Percentiles rank a stretch among this genome's conserved stretches.
Evolutionary conservation across 2,329 filamentous ascomycete species (phyloP).

Genomic region (Neocatenulostroma microsporum): DNA sequence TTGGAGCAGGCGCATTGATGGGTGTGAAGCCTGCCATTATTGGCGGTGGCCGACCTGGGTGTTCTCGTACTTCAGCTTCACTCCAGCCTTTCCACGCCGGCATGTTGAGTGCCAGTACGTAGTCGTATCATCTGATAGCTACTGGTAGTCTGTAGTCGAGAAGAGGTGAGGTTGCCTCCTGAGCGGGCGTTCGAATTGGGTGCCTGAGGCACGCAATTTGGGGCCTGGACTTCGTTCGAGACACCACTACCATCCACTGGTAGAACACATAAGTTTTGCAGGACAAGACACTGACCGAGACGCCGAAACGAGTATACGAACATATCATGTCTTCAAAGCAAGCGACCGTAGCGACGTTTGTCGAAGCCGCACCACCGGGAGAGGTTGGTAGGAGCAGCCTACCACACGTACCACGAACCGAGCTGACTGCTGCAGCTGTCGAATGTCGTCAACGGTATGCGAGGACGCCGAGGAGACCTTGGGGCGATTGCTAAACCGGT

Average conservation of each 20-base stretch:
- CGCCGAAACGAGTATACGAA: too few species aligned
- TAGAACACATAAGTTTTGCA: too few species aligned
- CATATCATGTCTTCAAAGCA: conserved; percentile 27
- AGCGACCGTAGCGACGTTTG: conserved; percentile 59
- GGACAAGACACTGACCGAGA: too few species aligned
- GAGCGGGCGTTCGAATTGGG: too few species aligned
- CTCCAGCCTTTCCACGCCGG: conserved; percentile 6
- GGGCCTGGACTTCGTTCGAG: too few species aligned
- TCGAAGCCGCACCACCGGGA: conserved; percentile 89
- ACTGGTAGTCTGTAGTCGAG: too few species aligned
- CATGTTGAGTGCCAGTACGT: conserved; percentile 2
- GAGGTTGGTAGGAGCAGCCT: conserved; percentile 57
- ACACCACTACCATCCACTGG: too few species aligned
- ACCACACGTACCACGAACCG: conserved; percentile 9
- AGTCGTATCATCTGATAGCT: too few species aligned
- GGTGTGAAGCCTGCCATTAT: conserved; percentile 6
- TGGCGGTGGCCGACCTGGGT: too few species aligned
- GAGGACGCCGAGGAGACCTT: too few species aligned
- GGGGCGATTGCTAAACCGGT: conserved; percentile 3
- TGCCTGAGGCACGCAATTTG: too few species aligned
- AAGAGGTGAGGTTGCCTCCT: too few species aligned
- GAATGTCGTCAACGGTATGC: conserved; percentile 76
- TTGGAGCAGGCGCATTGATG: conserved; percentile 4
- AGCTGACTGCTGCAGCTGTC: conserved; percentile 53
- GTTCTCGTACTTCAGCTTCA: conserved; percentile 5